These are phyloP conservation scores for Xanthoconium stramineum DNA, from an alignment of 768 basidiomycete genomes.

Conservation along the genomic window DNA sequence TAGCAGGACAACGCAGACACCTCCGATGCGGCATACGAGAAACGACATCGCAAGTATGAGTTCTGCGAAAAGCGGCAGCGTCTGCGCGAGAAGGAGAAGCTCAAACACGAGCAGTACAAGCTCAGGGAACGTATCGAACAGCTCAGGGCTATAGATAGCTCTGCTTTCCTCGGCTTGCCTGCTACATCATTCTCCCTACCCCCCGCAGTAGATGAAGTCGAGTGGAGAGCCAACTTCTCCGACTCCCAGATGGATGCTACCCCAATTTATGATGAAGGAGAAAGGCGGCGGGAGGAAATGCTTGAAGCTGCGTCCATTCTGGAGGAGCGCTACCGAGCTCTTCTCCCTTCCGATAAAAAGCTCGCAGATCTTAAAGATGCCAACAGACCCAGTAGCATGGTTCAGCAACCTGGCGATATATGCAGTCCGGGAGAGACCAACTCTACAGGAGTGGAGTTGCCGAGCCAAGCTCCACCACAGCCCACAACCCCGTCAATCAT, in stretches of 20 bases:
- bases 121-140: slow-evolving; percentile 88
- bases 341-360: slow-evolving; percentile 65
- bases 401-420: slow-evolving; percentile 14
- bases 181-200: slow-evolving; percentile 52
- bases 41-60: slow-evolving; percentile 84
- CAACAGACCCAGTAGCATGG: slow-evolving; percentile 16
- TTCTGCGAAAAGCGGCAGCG: slow-evolving; percentile 82
- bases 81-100: slow-evolving; percentile 85
- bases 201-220: slow-evolving; percentile 22
- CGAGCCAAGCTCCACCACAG: slow-evolving; percentile 14
- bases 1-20: slow-evolving; percentile 59
- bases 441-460: slow-evolving; percentile 6
- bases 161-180: slow-evolving; percentile 64
- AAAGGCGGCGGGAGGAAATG: slow-evolving; percentile 71
- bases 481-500: slow-evolving; percentile 26
- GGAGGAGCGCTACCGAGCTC: slow-evolving; percentile 70
- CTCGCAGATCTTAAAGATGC: slow-evolving; percentile 33
- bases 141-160: slow-evolving; percentile 66
- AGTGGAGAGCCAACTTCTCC: slow-evolving; percentile 29
- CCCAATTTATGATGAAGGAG: slow-evolving; percentile 55
- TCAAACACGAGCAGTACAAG: slow-evolving; percentile 89
- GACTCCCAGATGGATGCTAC: slow-evolving; percentile 38
- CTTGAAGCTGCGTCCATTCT: slow-evolving; percentile 60
- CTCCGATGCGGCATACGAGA: slow-evolving; percentile 77
- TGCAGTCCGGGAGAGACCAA: slow-evolving; percentile 15